Percentiles rank a stretch among this genome's conserved stretches.
phyloP scores from a whole-genome alignment of 2,329 filamentous ascomycete genomes.

The Colletotrichum liriopes region DNA sequence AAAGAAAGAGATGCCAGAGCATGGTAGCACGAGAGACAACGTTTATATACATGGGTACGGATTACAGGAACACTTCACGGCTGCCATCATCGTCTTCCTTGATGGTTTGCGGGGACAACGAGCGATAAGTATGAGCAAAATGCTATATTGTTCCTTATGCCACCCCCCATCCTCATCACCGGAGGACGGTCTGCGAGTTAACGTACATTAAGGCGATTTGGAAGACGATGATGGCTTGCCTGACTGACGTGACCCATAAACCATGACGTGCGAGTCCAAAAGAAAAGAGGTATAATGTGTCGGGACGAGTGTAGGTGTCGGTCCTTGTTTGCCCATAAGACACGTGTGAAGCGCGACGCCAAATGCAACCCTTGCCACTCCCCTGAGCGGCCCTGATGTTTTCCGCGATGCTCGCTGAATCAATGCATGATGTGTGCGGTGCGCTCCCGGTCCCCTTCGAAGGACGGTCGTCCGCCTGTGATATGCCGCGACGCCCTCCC shows the following conservation, averaged over 20 bases:
- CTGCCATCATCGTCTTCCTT: slow-evolving; percentile 76
- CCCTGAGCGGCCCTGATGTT: slow-evolving; percentile 42
- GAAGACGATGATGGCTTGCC: slow-evolving; percentile 82
- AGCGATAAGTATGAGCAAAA: slow-evolving; percentile 55
- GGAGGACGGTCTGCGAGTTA: slow-evolving; percentile 64
- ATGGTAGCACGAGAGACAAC: slow-evolving; percentile 47
- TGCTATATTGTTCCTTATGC: slow-evolving; percentile 65
- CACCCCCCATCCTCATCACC: slow-evolving; percentile 51
- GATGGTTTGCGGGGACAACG: slow-evolving; percentile 44
- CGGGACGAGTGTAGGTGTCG: slow-evolving; percentile 45
- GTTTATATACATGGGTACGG: slow-evolving; percentile 60
- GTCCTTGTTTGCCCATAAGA: slow-evolving; percentile 42
- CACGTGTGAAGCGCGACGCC: slow-evolving; percentile 43
- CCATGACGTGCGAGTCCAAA: slow-evolving; percentile 51
- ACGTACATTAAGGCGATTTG: slow-evolving; percentile 75
- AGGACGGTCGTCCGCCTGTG: slow-evolving; percentile 26
- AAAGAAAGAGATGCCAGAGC: slow-evolving; percentile 45
- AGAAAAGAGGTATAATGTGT: slow-evolving; percentile 44
- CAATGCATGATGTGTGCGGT: slow-evolving; percentile 42
- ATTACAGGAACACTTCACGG: slow-evolving; percentile 65
- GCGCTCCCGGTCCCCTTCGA: slow-evolving; percentile 33
- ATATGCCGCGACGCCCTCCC: slow-evolving; percentile 40
- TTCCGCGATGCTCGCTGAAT: slow-evolving; percentile 63
- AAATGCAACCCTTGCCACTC: slow-evolving; percentile 51
- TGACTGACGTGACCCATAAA: slow-evolving; percentile 62